Percentiles rank a stretch among this genome's conserved stretches.
phyloP scores from a whole-genome alignment of 2,329 filamentous ascomycete genomes.

The Exophiala oligosperma region DNA sequence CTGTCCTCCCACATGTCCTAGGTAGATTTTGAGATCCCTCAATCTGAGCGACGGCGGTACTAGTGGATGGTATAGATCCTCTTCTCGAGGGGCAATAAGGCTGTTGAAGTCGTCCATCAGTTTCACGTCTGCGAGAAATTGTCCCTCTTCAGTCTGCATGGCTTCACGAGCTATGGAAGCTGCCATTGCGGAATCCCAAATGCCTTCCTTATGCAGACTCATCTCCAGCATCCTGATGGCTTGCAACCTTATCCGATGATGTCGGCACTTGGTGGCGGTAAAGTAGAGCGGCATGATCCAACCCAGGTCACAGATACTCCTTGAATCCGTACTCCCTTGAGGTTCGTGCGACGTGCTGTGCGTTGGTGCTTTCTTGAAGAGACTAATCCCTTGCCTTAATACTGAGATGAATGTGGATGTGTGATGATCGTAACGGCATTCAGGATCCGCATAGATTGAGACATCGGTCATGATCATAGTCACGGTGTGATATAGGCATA shows the following conservation, averaged over 20 bases:
- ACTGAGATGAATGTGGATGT: conserved; percentile 27
- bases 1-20: too few species aligned
- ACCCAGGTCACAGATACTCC: conserved; percentile 32
- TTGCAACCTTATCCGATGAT: conserved; percentile 32
- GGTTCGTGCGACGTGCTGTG: not conserved
- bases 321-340: not conserved
- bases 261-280: conserved; percentile 35
- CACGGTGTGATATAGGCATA: conserved; percentile 13
- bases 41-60: too few species aligned
- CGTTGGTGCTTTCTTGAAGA: not conserved
- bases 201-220: conserved; percentile 29
- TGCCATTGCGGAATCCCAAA: conserved; percentile 28
- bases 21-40: too few species aligned
- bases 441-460: conserved; percentile 32
- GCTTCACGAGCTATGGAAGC: conserved; percentile 23
- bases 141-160: conserved; percentile 20
- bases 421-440: conserved; percentile 31
- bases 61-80: too few species aligned
- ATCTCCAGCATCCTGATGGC: conserved; percentile 28
- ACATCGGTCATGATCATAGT: conserved; percentile 28
- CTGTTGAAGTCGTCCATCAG: too few species aligned
- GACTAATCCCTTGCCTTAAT: conserved; percentile 2
- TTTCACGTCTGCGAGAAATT: too few species aligned
- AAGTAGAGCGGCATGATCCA: conserved; percentile 37
- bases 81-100: too few species aligned